Percentiles rank a stretch among this genome's conserved stretches.
phyloP scores from a whole-genome alignment of 495 filamentous ascomycete species.

The Sabuloglossum arenarium region DNA sequence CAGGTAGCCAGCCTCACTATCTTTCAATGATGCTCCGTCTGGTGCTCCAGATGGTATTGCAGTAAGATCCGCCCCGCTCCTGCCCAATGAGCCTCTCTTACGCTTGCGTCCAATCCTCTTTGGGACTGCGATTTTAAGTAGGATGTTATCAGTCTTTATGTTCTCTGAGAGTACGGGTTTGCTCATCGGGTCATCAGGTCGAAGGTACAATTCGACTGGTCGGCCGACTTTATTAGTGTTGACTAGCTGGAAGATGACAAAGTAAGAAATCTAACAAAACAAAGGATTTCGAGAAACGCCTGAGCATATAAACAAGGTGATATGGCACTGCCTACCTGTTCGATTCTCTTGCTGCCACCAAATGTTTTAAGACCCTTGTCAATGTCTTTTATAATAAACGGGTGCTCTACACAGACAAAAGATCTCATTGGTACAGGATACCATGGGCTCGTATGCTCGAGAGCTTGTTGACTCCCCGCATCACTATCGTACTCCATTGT shows the following conservation, averaged over 20 bases:
- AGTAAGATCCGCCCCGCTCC: background rate
- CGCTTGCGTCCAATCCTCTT: conserved; percentile 70
- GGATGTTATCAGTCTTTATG: conserved; percentile 50
- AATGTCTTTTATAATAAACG: conserved; percentile 60
- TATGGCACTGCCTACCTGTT: conserved; percentile 25
- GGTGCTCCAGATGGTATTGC: background rate
- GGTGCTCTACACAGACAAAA: conserved; percentile 71
- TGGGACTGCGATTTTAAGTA: conserved; percentile 73
- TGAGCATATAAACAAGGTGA: background rate
- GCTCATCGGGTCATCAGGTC: conserved; percentile 56
- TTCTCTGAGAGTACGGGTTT: conserved; percentile 53
- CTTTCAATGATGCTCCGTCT: background rate
- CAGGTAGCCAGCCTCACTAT: background rate
- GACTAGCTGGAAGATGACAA: conserved; percentile 1
- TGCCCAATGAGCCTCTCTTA: conserved; percentile 42
- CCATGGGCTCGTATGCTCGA: conserved; percentile 22
- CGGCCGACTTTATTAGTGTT: conserved; percentile 1
- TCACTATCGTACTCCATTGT: background rate
- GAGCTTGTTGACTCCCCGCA: background rate
- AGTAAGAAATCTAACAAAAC: background rate
- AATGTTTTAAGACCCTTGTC: conserved; percentile 67
- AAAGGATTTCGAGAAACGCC: background rate
- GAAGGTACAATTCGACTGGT: conserved; percentile 41
- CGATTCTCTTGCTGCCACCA: conserved; percentile 40
- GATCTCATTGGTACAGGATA: conserved; percentile 37